These are phyloP conservation scores for Botrytis medusae DNA, from an alignment of 2,329 filamentous ascomycete species.

Conservation along the genomic window DNA sequence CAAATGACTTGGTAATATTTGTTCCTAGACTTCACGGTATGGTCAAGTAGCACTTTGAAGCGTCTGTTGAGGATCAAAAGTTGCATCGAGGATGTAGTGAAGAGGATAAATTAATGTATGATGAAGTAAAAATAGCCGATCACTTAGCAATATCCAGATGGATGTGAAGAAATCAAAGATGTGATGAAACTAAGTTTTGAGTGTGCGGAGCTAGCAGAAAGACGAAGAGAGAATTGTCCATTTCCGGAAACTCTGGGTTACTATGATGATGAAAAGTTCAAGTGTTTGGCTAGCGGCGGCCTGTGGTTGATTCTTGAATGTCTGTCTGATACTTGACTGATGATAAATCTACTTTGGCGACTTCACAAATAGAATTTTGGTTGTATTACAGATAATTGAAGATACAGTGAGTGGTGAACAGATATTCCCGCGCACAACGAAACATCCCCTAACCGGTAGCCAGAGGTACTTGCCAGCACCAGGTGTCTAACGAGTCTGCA, in stretches of 20 bases:
- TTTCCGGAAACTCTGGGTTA: neutral
- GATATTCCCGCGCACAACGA: neutral
- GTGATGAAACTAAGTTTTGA: neutral
- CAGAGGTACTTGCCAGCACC: conserved; percentile 53
- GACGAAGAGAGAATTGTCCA: neutral
- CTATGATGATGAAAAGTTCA: neutral
- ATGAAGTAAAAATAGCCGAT: conserved; percentile 55
- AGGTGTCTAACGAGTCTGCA: neutral
- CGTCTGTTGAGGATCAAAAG: conserved; percentile 76
- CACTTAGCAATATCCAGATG: neutral
- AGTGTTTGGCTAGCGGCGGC: neutral
- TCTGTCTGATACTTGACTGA: neutral
- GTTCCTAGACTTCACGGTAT: conserved; percentile 89
- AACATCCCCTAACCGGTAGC: conserved; percentile 43
- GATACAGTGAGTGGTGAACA: too few relatives aligned
- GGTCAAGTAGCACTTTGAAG: conserved; percentile 64
- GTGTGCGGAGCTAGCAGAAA: neutral
- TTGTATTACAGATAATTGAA: too few relatives aligned
- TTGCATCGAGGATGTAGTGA: conserved; percentile 69
- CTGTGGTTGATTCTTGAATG: neutral
- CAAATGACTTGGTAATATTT: conserved; percentile 84
- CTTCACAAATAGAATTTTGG: too few relatives aligned
- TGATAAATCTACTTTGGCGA: neutral
- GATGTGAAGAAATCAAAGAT: neutral
- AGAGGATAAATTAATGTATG: conserved; percentile 79